A percentile compares a stretch with the other conserved stretches of the same genome.
Conservation (phyloP, 2,329 filamentous ascomycete genomes). For the Talaromyces sp. region DNA sequence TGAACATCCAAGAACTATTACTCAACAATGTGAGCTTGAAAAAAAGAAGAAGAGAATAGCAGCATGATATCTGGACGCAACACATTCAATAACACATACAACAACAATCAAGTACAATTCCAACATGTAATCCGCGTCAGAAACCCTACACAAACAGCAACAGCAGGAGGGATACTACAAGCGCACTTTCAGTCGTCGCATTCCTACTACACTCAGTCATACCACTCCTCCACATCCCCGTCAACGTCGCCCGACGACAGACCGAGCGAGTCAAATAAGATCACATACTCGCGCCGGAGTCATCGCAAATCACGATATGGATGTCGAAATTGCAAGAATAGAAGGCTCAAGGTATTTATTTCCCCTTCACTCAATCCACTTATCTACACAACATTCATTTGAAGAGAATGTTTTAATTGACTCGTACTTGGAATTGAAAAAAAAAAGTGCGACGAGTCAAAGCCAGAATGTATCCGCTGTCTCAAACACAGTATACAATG, state of each 20-base stretch:
- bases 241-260: background rate
- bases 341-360: conserved; percentile 14
- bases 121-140: background rate
- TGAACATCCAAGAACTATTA: background rate
- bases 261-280: background rate
- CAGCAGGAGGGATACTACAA: too few relatives aligned
- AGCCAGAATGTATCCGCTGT: conserved; percentile 13
- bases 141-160: too few relatives aligned
- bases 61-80: background rate
- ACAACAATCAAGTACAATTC: background rate
- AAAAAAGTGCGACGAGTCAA: conserved; percentile 15
- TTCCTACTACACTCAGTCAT: too few relatives aligned
- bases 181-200: too few relatives aligned
- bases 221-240: background rate
- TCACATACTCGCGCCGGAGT: conserved; percentile 5
- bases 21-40: too few relatives aligned
- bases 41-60: background rate
- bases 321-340: conserved; percentile 16
- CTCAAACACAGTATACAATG: conserved; percentile 12
- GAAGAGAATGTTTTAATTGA: too few relatives aligned
- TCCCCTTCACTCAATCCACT: too few relatives aligned
- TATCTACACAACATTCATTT: too few relatives aligned
- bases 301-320: conserved; percentile 15
- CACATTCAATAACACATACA: background rate
- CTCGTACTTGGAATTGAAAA: too few relatives aligned